Evolutionary conservation across 2,329 filamentous ascomycete genomes (phyloP).

Genomic region (Paracamarosporium sp.): DNA sequence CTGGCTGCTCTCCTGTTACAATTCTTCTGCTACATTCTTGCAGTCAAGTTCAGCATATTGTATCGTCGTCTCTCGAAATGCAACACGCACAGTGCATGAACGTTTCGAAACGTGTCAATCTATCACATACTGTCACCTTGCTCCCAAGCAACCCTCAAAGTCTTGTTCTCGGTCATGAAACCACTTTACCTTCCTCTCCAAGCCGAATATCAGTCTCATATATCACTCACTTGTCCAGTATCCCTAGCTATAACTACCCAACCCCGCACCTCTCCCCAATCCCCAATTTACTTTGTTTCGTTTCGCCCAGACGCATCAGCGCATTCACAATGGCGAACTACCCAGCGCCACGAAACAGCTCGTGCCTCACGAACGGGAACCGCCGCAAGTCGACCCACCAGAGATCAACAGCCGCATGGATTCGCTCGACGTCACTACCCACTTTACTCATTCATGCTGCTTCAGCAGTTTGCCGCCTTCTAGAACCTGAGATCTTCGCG

Average conservation of each 20-base stretch:
- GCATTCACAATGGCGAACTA: neutral
- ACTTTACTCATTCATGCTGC: neutral
- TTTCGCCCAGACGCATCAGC: neutral
- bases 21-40: neutral
- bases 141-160: neutral
- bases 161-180: neutral
- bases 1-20: neutral
- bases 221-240: neutral
- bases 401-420: neutral
- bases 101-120: conserved; percentile 6
- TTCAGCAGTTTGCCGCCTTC: neutral
- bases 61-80: neutral
- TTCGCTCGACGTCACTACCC: neutral
- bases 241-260: neutral
- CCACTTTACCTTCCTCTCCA: neutral
- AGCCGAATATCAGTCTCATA: neutral
- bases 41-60: neutral
- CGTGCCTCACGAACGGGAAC: neutral
- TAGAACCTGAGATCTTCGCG: neutral
- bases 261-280: neutral
- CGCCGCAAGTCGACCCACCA: neutral
- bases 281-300: neutral
- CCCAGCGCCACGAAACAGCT: neutral
- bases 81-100: neutral
- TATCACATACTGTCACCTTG: neutral